phyloP scores from a whole-genome alignment of 768 basidiomycete species.

The Leccinum boreale region DNA sequence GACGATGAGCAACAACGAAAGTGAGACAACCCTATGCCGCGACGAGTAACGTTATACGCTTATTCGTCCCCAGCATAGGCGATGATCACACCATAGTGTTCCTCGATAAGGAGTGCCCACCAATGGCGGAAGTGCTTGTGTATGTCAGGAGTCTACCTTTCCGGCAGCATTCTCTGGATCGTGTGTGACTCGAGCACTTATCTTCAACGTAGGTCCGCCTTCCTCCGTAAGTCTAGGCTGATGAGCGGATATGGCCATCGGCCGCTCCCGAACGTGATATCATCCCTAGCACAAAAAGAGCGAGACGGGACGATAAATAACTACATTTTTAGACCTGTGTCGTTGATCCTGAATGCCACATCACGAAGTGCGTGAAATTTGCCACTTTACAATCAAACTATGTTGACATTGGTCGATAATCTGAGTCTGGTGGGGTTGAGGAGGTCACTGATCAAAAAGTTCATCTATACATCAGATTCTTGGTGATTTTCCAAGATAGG shows the following conservation, averaged over 20 bases:
- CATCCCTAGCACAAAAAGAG: neutral
- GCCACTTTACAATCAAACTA: constrained; percentile 7
- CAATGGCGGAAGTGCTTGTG: constrained; percentile 26
- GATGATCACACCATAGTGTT: constrained; percentile 6
- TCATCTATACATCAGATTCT: neutral
- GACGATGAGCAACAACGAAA: neutral
- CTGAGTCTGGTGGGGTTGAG: neutral
- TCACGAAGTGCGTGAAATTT: constrained; percentile 1
- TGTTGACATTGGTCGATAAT: neutral
- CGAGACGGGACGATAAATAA: neutral
- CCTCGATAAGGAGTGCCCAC: constrained; percentile 10
- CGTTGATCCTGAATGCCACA: neutral
- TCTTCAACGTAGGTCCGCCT: constrained; percentile 4
- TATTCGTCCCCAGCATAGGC: neutral
- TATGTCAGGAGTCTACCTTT: constrained; percentile 7
- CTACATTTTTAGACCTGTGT: neutral
- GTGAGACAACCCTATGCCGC: neutral
- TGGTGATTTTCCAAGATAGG: constrained; percentile 11
- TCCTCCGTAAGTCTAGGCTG: neutral
- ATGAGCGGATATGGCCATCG: constrained; percentile 22
- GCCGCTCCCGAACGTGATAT: neutral
- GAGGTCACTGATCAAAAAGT: neutral
- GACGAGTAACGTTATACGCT: neutral
- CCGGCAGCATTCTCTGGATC: constrained; percentile 8
- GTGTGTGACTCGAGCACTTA: constrained; percentile 10